Evolutionary conservation across 495 filamentous ascomycete species (phyloP).

Genomic region (Saxispiralis lemnorum): DNA sequence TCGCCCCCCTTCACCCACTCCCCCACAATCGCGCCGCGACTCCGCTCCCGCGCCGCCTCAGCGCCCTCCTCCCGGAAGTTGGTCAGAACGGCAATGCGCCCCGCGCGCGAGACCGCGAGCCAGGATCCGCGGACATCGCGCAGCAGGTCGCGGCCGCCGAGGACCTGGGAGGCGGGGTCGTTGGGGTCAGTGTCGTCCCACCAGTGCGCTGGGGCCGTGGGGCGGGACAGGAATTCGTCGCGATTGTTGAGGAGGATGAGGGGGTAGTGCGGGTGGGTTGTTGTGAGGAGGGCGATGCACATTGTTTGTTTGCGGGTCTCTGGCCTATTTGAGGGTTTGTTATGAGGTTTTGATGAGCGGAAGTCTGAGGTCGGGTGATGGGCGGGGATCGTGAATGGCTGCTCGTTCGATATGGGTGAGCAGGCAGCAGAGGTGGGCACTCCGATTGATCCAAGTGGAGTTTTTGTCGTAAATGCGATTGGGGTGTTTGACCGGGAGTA

Average conservation of each 20-base stretch:
- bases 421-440: no score
- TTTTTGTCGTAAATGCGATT: no score
- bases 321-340: no score
- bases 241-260: conserved; percentile 83
- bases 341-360: no score
- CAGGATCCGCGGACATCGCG: conserved; percentile 64
- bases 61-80: conserved; percentile 74
- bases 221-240: conserved; percentile 84
- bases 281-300: conserved; percentile 87
- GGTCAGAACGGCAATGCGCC: conserved; percentile 77
- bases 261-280: conserved; percentile 75
- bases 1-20: conserved; percentile 5
- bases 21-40: conserved; percentile 60
- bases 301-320: conserved; percentile 40
- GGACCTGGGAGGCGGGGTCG: conserved; percentile 37
- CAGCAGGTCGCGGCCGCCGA: conserved; percentile 52
- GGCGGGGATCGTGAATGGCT: no score
- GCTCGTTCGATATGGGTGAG: no score
- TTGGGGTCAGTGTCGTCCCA: conserved; percentile 36
- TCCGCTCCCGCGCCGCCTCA: conserved; percentile 40
- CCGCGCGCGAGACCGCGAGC: conserved; percentile 73
- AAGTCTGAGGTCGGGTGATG: no score
- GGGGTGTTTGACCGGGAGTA: no score
- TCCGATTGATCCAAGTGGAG: no score
- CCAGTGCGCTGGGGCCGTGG: conserved; percentile 67